Percentiles rank a stretch among this genome's conserved stretches.
Conservation (phyloP, 1,139 yeast genomes). For the Hansenula lynferdii region DNA sequence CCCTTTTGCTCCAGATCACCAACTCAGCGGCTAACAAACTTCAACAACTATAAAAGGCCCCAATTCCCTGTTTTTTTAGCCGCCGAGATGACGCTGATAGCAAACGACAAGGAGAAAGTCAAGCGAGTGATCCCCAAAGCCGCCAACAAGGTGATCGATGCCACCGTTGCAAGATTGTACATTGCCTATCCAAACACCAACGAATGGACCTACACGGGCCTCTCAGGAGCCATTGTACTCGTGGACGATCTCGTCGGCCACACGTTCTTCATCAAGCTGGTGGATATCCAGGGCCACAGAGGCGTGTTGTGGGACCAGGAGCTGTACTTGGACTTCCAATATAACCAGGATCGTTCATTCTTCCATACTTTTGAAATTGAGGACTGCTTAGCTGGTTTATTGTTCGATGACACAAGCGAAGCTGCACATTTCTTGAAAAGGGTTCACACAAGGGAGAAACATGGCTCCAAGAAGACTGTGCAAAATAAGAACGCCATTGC, state of each 20-base stretch:
- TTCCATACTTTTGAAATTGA: slow-evolving; percentile 94
- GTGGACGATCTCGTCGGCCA: slow-evolving; percentile 95
- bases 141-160: slow-evolving; percentile 82
- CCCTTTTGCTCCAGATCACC: too few relatives aligned
- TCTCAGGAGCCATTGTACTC: slow-evolving; percentile 79
- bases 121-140: slow-evolving; percentile 87
- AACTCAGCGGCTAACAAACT: too few relatives aligned
- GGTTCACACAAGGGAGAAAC: slow-evolving; percentile 69
- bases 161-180: slow-evolving; percentile 85
- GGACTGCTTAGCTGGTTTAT: slow-evolving; percentile 81
- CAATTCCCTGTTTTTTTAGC: too few relatives aligned
- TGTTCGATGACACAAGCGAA: slow-evolving; percentile 86
- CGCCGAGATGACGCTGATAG: slow-evolving; percentile 33
- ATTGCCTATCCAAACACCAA: slow-evolving; percentile 83
- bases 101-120: slow-evolving; percentile 79
- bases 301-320: slow-evolving; percentile 99
- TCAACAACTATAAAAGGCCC: too few relatives aligned
- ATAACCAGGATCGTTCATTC: slow-evolving; percentile 89
- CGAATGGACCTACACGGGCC: slow-evolving; percentile 84
- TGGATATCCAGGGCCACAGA: slow-evolving; percentile 73
- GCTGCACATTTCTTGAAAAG: slow-evolving; percentile 82
- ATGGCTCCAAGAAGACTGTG: slow-evolving; percentile 81
- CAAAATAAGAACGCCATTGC: slow-evolving; percentile 87
- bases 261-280: slow-evolving; percentile 83
- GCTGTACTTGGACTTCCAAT: slow-evolving; percentile 78